Evolutionary conservation across 805 yeast species (phyloP).

Genomic region (Cyberlindnera samutprakarnensis): DNA sequence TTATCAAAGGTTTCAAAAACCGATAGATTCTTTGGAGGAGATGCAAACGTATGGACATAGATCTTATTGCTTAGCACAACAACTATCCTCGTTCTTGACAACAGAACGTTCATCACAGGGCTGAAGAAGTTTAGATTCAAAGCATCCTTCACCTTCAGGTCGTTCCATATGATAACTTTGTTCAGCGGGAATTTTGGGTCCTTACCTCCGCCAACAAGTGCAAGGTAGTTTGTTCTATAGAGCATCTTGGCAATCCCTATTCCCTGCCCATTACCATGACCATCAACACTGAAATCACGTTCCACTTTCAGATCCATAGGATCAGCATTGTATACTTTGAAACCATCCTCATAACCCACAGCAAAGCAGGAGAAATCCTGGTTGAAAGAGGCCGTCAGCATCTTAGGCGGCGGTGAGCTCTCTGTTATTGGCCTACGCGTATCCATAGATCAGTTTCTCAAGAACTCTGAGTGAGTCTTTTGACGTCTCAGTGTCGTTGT

Average conservation of each 20-base stretch:
- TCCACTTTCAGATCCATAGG: slow-evolving; percentile 75
- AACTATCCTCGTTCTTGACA: slow-evolving; percentile 70
- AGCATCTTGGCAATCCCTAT: slow-evolving; percentile 77
- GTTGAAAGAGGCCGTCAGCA: slow-evolving; percentile 43
- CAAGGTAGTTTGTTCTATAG: slow-evolving; percentile 84
- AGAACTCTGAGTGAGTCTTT: no score
- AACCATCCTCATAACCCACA: slow-evolving; percentile 72
- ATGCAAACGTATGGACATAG: slow-evolving; percentile 69
- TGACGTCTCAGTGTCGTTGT: no score
- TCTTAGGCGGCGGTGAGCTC: slow-evolving; percentile 5
- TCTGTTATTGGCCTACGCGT: slow-evolving; percentile 18
- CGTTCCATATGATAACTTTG: slow-evolving; percentile 89
- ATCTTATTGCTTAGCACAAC: slow-evolving; percentile 64
- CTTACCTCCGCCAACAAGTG: slow-evolving; percentile 84
- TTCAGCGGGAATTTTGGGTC: slow-evolving; percentile 72
- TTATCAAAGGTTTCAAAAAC: slow-evolving; percentile 23
- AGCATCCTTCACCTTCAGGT: slow-evolving; percentile 67
- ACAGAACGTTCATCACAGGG: slow-evolving; percentile 64
- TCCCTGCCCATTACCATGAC: slow-evolving; percentile 32
- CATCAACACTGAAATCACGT: slow-evolving; percentile 36
- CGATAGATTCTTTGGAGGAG: slow-evolving; percentile 61
- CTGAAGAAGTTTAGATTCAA: slow-evolving; percentile 67
- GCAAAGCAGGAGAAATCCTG: slow-evolving; percentile 91
- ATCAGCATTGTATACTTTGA: slow-evolving; percentile 77
- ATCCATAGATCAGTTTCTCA: no score